phyloP scores from a whole-genome alignment of 768 basidiomycete species.

The Leccinum rimulosum region DNA sequence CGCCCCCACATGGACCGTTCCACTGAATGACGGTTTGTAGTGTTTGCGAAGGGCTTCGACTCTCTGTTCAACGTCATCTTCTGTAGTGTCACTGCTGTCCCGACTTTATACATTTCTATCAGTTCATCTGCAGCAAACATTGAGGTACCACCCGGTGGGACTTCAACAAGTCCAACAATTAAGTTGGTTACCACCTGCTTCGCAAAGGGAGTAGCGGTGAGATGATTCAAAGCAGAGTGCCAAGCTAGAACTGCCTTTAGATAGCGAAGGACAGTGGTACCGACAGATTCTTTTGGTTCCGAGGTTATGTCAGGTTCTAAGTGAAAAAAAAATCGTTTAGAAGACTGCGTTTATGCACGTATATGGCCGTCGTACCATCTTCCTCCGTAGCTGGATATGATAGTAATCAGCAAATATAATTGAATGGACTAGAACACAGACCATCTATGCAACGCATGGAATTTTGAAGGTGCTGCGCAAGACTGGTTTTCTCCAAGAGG shows the following conservation, averaged over 20 bases:
- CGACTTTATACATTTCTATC: background rate
- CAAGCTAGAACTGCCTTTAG: background rate
- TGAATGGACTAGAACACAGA: background rate
- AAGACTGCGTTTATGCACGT: background rate
- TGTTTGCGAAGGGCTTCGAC: background rate
- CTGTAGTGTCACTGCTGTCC: background rate
- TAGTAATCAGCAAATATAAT: background rate
- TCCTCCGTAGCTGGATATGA: no score
- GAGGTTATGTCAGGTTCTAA: background rate
- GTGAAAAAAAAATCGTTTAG: no score
- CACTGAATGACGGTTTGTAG: background rate
- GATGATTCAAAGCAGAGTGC: background rate
- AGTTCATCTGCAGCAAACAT: background rate
- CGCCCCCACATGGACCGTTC: background rate
- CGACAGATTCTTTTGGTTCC: background rate
- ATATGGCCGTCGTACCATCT: no score
- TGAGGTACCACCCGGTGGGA: background rate
- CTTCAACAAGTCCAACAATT: background rate
- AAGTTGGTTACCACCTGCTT: background rate
- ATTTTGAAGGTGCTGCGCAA: background rate
- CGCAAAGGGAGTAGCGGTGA: background rate
- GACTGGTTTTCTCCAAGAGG: background rate
- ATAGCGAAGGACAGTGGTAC: background rate
- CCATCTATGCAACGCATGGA: background rate
- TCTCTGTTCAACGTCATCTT: background rate